Percentiles rank a stretch among this genome's conserved stretches.
Conservation (phyloP, 1,139 yeast species). For the Magnusiomyces tetraspermus region DNA sequence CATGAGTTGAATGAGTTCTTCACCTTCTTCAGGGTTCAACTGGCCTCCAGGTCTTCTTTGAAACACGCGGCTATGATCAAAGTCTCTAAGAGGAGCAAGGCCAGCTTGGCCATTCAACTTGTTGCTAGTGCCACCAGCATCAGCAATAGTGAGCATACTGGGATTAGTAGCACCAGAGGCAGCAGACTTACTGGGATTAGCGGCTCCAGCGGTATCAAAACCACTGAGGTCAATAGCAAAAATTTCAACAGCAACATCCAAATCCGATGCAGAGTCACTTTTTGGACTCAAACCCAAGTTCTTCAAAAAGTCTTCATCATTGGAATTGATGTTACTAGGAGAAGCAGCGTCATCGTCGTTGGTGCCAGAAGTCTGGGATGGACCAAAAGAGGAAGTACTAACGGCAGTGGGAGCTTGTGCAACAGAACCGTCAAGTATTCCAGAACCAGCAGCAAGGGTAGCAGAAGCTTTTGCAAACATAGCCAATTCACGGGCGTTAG, state of each 20-base stretch:
- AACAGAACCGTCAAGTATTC: not conserved
- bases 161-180: not conserved
- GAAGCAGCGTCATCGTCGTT: conserved; percentile 2
- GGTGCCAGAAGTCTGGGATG: not conserved
- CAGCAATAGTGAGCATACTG: not conserved
- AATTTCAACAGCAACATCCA: conserved; percentile 10
- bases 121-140: conserved; percentile 4
- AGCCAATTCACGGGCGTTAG: not conserved
- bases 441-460: conserved; percentile 1
- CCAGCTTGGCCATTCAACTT: too few relatives aligned
- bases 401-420: not conserved
- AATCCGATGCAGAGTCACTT: conserved; percentile 1
- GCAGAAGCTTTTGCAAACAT: conserved; percentile 6
- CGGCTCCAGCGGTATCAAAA: conserved; percentile 5
- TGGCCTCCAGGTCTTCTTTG: too few relatives aligned
- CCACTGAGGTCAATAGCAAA: conserved; percentile 7
- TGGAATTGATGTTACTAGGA: conserved; percentile 3
- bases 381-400: conserved; percentile 2
- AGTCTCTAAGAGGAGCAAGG: too few relatives aligned
- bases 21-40: too few relatives aligned
- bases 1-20: too few relatives aligned
- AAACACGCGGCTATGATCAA: too few relatives aligned
- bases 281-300: too few relatives aligned
- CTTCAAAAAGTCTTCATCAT: not conserved
- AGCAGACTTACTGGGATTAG: conserved; percentile 3